A percentile compares a stretch with the other conserved stretches of the same genome.
Conservation (phyloP, 306 rosid species). For the Vigna mungo region DNA sequence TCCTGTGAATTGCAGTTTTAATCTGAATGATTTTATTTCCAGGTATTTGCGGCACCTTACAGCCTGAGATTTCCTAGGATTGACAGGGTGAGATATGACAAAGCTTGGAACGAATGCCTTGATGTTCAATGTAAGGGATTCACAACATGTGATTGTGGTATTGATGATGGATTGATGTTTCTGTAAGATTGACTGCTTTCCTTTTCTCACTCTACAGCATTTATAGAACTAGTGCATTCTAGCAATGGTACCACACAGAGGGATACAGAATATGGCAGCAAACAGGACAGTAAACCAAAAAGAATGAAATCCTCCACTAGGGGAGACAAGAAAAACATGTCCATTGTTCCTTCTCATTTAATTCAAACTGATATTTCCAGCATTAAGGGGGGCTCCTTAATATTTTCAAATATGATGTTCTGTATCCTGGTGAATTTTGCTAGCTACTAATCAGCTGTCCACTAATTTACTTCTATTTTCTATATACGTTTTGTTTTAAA, state of each 20-base stretch:
- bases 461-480: constrained; percentile 23
- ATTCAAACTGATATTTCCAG: constrained; percentile 88
- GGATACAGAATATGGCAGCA: constrained; percentile 57
- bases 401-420: constrained; percentile 87
- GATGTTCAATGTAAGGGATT: constrained; percentile 84
- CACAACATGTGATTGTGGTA: constrained; percentile 27
- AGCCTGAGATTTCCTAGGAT: constrained; percentile 95
- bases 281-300: constrained; percentile 62
- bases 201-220: constrained; percentile 65
- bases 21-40: constrained; percentile 47
- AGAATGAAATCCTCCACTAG: constrained; percentile 56
- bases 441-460: constrained; percentile 33
- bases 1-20: constrained; percentile 18
- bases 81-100: constrained; percentile 90
- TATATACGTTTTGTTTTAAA: background rate
- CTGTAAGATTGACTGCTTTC: constrained; percentile 23
- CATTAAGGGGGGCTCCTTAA: constrained; percentile 70
- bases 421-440: constrained; percentile 74
- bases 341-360: constrained; percentile 88
- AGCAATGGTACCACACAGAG: constrained; percentile 85
- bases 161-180: constrained; percentile 31
- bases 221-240: constrained; percentile 83
- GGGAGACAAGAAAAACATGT: constrained; percentile 62
- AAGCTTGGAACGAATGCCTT: constrained; percentile 96
- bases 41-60: constrained; percentile 94